These are phyloP conservation scores for Aspergillus sp. DNA, from an alignment of 2,329 filamentous ascomycete species.

Conservation along the genomic window DNA sequence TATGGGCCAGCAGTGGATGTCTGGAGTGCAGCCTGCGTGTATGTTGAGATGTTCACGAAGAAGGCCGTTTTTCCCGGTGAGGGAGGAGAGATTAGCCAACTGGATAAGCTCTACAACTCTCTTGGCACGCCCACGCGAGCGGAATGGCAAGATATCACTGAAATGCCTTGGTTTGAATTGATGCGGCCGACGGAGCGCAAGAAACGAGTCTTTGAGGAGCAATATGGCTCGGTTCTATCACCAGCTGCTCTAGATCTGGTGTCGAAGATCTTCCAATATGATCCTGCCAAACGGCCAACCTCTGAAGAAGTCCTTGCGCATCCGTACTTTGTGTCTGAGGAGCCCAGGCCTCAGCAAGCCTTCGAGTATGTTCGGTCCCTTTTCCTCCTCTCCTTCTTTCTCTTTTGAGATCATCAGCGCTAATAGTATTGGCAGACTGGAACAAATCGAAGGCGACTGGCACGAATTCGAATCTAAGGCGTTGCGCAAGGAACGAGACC, in stretches of 20 bases:
- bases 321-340: conserved; percentile 77
- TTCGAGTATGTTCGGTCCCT: conserved; percentile 58
- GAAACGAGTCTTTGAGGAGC: conserved; percentile 69
- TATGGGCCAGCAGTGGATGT: conserved; percentile 88
- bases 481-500: conserved; percentile 73
- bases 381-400: not conserved
- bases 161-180: conserved; percentile 96
- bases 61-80: conserved; percentile 93
- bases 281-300: conserved; percentile 73
- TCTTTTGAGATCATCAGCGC: not conserved
- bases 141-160: conserved; percentile 83
- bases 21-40: conserved; percentile 94
- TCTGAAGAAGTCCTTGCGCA: conserved; percentile 79
- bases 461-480: conserved; percentile 98
- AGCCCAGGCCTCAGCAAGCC: conserved; percentile 67
- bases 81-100: conserved; percentile 87
- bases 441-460: conserved; percentile 84
- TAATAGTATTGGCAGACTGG: conserved; percentile 48
- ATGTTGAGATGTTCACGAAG: conserved; percentile 91
- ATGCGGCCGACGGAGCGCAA: conserved; percentile 68
- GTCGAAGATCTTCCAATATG: conserved; percentile 76
- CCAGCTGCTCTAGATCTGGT: conserved; percentile 77
- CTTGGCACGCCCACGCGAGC: conserved; percentile 76
- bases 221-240: conserved; percentile 69
- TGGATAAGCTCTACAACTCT: conserved; percentile 92